Evolutionary conservation across 2,329 filamentous ascomycete genomes (phyloP).

Genomic region (Botryotinia calthae): DNA sequence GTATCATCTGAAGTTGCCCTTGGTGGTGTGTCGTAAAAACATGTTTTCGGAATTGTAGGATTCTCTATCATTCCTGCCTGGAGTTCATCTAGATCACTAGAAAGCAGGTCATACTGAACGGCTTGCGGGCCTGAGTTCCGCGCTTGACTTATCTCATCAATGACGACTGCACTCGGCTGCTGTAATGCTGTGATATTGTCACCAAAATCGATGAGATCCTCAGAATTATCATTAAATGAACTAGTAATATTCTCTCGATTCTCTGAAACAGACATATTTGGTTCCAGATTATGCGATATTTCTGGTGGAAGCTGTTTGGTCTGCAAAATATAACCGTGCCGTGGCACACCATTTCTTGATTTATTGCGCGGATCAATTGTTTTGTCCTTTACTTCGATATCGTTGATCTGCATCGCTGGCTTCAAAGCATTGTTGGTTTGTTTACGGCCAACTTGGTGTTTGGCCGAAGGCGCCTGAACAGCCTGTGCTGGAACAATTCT

Average conservation of each 20-base stretch:
- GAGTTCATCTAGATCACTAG: not conserved
- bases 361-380: not conserved
- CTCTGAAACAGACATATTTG: not conserved
- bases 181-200: not conserved
- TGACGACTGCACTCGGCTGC: not conserved
- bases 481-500: too few species aligned
- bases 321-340: not conserved
- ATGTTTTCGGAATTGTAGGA: not conserved
- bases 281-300: not conserved
- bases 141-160: not conserved
- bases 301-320: not conserved
- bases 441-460: too few species aligned
- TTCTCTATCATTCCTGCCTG: not conserved
- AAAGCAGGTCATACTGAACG: not conserved
- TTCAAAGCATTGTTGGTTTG: too few species aligned
- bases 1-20: not conserved
- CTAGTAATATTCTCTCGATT: not conserved
- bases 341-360: too few species aligned
- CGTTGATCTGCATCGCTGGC: not conserved
- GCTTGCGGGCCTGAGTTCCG: not conserved
- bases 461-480: too few species aligned
- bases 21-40: not conserved
- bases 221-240: not conserved
- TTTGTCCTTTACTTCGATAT: not conserved
- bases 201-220: not conserved